A percentile compares a stretch with the other conserved stretches of the same genome.
Conservation (phyloP, 495 filamentous ascomycete genomes). For the Delitschia confertaspora region DNA sequence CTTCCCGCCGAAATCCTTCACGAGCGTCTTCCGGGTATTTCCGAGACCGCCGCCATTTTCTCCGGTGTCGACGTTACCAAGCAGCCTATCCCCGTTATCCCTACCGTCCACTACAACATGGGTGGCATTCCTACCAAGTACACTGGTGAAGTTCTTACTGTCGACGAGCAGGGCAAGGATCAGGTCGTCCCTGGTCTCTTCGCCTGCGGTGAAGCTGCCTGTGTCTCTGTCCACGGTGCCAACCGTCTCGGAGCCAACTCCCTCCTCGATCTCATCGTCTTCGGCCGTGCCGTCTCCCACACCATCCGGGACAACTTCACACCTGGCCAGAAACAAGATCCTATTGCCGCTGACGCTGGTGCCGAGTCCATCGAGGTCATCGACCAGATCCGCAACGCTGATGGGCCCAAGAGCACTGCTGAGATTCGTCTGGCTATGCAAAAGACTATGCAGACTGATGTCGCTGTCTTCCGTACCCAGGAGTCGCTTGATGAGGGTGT, state of each 20-base stretch:
- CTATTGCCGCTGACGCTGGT: slow-evolving; percentile 73
- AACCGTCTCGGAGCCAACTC: slow-evolving; percentile 97
- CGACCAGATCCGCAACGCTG: slow-evolving; percentile 72
- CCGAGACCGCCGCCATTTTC: slow-evolving; percentile 95
- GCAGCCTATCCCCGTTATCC: slow-evolving; percentile 92
- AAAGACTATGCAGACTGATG: slow-evolving; percentile 94
- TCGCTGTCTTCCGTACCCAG: slow-evolving; percentile 94
- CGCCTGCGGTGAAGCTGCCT: slow-evolving; percentile 93
- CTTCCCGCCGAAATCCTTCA: slow-evolving; percentile 81
- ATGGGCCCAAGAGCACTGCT: slow-evolving; percentile 75
- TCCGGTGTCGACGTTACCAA: slow-evolving; percentile 92
- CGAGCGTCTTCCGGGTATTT: slow-evolving; percentile 96
- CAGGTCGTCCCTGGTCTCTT: slow-evolving; percentile 92
- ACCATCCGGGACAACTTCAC: slow-evolving; percentile 85
- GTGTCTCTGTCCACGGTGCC: slow-evolving; percentile 92
- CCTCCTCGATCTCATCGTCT: slow-evolving; percentile 91
- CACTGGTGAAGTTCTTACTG: slow-evolving; percentile 86
- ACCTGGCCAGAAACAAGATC: slow-evolving; percentile 65
- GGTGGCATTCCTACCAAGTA: slow-evolving; percentile 96
- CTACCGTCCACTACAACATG: slow-evolving; percentile 99
- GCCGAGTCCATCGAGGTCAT: slow-evolving; percentile 77
- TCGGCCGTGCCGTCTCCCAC: slow-evolving; percentile 92
- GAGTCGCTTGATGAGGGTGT: slow-evolving; percentile 83
- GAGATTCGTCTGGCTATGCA: slow-evolving; percentile 91
- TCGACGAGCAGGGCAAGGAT: slow-evolving; percentile 72